A percentile compares a stretch with the other conserved stretches of the same genome.
These are phyloP conservation scores for Penicillium roqueforti DNA, from an alignment of 495 filamentous ascomycete genomes.

Conservation along the genomic window DNA sequence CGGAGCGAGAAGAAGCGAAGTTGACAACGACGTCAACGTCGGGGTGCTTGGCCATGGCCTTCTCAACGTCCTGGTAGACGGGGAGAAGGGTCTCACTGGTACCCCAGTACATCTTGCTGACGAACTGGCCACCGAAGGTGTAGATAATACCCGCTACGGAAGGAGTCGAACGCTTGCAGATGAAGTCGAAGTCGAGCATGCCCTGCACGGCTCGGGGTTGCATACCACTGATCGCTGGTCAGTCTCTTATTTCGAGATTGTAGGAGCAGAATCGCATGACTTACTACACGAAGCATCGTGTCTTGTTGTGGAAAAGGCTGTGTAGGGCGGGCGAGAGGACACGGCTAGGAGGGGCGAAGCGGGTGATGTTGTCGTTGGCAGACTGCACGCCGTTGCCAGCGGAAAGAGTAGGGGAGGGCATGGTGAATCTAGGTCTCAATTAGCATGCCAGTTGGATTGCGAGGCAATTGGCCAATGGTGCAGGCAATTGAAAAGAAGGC, in stretches of 20 bases:
- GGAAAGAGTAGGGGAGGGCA: constrained; percentile 45
- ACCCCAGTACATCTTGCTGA: constrained; percentile 99
- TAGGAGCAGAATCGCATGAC: constrained; percentile 19
- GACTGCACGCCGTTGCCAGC: constrained; percentile 47
- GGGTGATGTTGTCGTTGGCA: constrained; percentile 97
- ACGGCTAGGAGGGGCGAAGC: constrained; percentile 89
- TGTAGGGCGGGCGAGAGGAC: constrained; percentile 83
- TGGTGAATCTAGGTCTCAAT: constrained; percentile 30
- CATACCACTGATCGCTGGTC: constrained; percentile 61
- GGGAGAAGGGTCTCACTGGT: constrained; percentile 98
- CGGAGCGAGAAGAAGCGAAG: constrained; percentile 96
- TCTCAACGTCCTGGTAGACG: constrained; percentile 91
- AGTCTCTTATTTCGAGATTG: background rate
- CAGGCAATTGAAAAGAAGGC: constrained; percentile 2
- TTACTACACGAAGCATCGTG: constrained; percentile 98
- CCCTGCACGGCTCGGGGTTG: constrained; percentile 98
- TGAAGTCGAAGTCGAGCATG: constrained; percentile 99
- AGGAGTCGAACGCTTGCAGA: constrained; percentile 95
- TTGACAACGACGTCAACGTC: constrained; percentile 98
- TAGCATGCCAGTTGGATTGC: constrained; percentile 11
- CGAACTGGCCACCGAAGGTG: constrained; percentile 99
- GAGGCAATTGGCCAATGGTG: background rate
- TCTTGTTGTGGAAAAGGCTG: constrained; percentile 97
- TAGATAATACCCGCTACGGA: constrained; percentile 99
- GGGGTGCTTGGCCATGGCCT: constrained; percentile 94